These are phyloP conservation scores for Gastrolobium bilobum DNA, from an alignment of 306 rosid species.

Conservation along the genomic window DNA sequence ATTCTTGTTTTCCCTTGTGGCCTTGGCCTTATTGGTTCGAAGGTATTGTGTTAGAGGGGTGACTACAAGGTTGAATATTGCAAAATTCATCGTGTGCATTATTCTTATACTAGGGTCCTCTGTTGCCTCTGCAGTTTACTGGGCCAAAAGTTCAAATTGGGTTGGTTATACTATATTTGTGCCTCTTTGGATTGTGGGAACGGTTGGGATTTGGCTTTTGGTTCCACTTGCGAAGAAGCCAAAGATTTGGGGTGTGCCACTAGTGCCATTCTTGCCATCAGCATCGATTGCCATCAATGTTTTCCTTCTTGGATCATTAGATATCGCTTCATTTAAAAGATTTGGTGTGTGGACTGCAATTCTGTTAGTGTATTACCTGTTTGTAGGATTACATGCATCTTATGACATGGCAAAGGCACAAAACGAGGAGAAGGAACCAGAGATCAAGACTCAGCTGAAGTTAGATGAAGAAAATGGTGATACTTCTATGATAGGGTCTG, in stretches of 20 bases:
- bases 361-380: conserved; percentile 60
- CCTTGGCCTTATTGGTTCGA: conserved; percentile 68
- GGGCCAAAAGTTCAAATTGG: conserved; percentile 54
- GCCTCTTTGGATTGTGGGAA: conserved; percentile 67
- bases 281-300: conserved; percentile 70
- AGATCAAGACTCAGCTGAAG: neutral
- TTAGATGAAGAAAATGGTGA: conserved; percentile 52
- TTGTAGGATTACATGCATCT: conserved; percentile 73
- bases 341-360: conserved; percentile 65
- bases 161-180: conserved; percentile 52
- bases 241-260: conserved; percentile 75
- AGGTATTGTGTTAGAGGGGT: conserved; percentile 65
- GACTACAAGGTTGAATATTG: conserved; percentile 41
- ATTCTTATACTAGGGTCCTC: conserved; percentile 59
- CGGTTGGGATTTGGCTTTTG: conserved; percentile 59
- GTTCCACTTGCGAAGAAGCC: conserved; percentile 73
- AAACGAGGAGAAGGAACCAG: conserved; percentile 1
- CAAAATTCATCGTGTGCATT: conserved; percentile 54
- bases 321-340: conserved; percentile 62
- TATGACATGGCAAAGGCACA: conserved; percentile 65
- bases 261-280: conserved; percentile 80
- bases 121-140: conserved; percentile 52
- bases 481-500: neutral
- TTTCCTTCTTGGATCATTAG: conserved; percentile 86
- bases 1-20: conserved; percentile 79